Evolutionary conservation across 2,329 filamentous ascomycete genomes (phyloP).

Genomic region (Whalleya microplaca): DNA sequence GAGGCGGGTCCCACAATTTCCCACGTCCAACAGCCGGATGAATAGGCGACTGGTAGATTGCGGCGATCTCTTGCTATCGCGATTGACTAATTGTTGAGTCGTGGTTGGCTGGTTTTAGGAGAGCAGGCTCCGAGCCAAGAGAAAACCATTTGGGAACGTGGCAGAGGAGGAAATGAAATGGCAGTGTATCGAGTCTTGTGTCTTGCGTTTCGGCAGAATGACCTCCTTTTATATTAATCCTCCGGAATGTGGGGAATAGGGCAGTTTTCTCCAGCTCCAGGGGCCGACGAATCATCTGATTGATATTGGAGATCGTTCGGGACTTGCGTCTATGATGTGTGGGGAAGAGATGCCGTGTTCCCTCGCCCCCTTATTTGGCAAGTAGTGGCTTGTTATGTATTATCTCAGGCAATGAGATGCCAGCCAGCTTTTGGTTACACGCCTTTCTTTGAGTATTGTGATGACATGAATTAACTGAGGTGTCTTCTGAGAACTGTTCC

Average conservation of each 20-base stretch:
- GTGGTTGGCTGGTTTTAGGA: neutral
- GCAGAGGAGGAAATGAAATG: neutral
- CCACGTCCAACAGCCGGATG: neutral
- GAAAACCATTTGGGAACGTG: neutral
- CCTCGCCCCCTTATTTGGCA: neutral
- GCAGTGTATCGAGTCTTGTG: neutral
- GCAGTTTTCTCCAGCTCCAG: neutral
- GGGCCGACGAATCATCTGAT: neutral
- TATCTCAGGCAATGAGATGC: no score
- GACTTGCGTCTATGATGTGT: neutral
- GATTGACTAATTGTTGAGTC: neutral
- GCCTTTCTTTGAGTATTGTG: no score
- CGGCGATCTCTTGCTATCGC: neutral
- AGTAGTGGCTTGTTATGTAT: neutral
- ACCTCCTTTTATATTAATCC: neutral
- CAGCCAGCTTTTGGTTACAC: no score
- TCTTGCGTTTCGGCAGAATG: neutral
- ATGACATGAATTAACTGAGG: no score
- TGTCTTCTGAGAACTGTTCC: no score
- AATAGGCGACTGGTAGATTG: neutral
- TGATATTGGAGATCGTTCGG: neutral
- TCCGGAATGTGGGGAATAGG: neutral
- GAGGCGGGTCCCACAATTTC: neutral
- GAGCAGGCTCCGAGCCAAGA: neutral
- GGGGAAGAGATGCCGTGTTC: neutral